A percentile compares a stretch with the other conserved stretches of the same genome.
Conservation (phyloP, 2,329 filamentous ascomycete species). For the Pseudodiploospora longispora region DNA sequence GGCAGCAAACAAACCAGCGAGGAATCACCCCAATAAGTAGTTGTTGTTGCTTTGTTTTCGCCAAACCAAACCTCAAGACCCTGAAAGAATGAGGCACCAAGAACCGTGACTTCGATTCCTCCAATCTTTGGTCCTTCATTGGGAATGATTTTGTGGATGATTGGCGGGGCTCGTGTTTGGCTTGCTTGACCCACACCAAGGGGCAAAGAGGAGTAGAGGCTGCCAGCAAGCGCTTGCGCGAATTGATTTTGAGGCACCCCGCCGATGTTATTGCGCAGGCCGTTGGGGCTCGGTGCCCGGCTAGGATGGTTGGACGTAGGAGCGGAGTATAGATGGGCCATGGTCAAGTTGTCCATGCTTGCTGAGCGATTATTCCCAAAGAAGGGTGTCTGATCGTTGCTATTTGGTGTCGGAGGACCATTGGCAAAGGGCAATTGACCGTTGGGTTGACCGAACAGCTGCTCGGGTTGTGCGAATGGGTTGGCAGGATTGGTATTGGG, state of each 20-base stretch:
- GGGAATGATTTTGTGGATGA: slow-evolving; percentile 78
- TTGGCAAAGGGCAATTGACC: slow-evolving; percentile 38
- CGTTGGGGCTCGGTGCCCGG: slow-evolving; percentile 65
- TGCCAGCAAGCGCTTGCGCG: slow-evolving; percentile 38
- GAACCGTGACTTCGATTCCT: slow-evolving; percentile 78
- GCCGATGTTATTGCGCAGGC: slow-evolving; percentile 38
- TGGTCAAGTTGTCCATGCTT: slow-evolving; percentile 56
- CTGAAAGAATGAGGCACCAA: slow-evolving; percentile 72
- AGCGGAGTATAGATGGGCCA: slow-evolving; percentile 61
- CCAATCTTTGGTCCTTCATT: slow-evolving; percentile 73
- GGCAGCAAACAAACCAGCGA: slow-evolving; percentile 74
- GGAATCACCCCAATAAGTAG: slow-evolving; percentile 72
- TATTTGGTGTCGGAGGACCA: slow-evolving; percentile 59
- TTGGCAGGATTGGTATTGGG: slow-evolving; percentile 32
- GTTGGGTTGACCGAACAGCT: slow-evolving; percentile 36
- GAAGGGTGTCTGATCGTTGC: slow-evolving; percentile 52
- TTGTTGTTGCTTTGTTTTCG: slow-evolving; percentile 53
- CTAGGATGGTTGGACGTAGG: slow-evolving; percentile 67
- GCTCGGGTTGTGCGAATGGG: slow-evolving; percentile 37
- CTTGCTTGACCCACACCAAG: slow-evolving; percentile 41
- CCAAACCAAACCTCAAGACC: slow-evolving; percentile 81
- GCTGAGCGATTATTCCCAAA: slow-evolving; percentile 49
- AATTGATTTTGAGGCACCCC: slow-evolving; percentile 35
- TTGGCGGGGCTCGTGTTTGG: slow-evolving; percentile 39
- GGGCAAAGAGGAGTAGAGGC: slow-evolving; percentile 42